These are phyloP conservation scores for Verticillium isaacii DNA, from an alignment of 2,329 filamentous ascomycete species.

Conservation along the genomic window DNA sequence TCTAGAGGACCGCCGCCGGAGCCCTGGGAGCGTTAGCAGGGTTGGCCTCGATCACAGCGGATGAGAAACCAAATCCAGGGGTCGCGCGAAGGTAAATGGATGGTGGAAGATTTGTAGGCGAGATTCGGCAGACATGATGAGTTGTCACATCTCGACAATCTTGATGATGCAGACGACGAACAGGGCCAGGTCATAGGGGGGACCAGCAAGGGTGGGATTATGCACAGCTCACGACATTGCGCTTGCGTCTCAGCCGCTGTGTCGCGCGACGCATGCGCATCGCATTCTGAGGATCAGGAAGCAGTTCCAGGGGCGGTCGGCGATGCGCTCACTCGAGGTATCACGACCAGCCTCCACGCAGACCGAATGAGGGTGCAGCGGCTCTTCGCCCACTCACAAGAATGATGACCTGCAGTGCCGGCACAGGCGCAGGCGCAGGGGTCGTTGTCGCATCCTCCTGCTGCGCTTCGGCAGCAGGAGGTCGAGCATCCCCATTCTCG, in stretches of 20 bases:
- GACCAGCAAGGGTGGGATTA: neutral
- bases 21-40: conserved; percentile 50
- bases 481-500: neutral
- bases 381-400: conserved; percentile 49
- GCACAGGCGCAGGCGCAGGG: conserved; percentile 15
- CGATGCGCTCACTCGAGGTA: neutral
- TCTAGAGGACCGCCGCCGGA: conserved; percentile 86
- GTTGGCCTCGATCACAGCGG: neutral
- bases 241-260: neutral
- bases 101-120: too few species aligned
- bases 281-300: neutral
- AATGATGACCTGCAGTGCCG: conserved; percentile 69
- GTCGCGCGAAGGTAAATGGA: neutral
- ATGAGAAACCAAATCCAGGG: neutral
- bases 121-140: neutral
- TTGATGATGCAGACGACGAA: neutral
- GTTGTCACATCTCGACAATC: neutral
- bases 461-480: neutral
- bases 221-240: neutral
- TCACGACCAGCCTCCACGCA: conserved; percentile 6
- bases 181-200: neutral
- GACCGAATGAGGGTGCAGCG: neutral
- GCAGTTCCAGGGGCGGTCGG: neutral
- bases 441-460: neutral
- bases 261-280: neutral